Conservation (phyloP, 768 basidiomycete species). For the Kwoniella botswanensis region DNA sequence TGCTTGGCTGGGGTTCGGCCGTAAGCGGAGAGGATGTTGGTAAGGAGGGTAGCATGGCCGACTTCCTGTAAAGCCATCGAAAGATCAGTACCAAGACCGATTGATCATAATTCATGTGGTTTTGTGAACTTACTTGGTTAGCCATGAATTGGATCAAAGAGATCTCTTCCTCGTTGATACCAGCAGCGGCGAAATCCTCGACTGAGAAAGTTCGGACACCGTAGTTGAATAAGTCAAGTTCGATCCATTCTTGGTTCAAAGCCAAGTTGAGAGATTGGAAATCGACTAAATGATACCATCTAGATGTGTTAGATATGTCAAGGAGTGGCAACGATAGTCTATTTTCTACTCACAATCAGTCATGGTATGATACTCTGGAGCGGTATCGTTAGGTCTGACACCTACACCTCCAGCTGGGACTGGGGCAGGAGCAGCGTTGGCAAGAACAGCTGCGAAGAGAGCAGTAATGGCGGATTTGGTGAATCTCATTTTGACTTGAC, state of each 20-base stretch:
- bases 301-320: neutral
- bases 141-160: conserved; percentile 69
- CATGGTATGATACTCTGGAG: conserved; percentile 51
- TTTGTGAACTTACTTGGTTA: conserved; percentile 32
- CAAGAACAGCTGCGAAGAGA: conserved; percentile 30
- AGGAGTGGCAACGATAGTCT: neutral
- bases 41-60: conserved; percentile 66
- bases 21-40: conserved; percentile 63
- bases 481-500: conserved; percentile 16
- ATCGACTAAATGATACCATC: conserved; percentile 57
- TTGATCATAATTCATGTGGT: neutral
- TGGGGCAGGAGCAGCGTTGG: conserved; percentile 48
- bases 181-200: conserved; percentile 66
- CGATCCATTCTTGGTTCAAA: conserved; percentile 70
- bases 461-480: conserved; percentile 26
- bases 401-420: conserved; percentile 52
- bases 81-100: conserved; percentile 48
- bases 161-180: conserved; percentile 65
- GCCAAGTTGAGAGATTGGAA: conserved; percentile 66
- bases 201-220: conserved; percentile 65
- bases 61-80: conserved; percentile 61
- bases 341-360: conserved; percentile 41
- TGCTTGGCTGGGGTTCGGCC: conserved; percentile 55
- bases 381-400: conserved; percentile 53
- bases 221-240: conserved; percentile 67